Conservation (phyloP, 441 rosid genomes). For the Pelargonium citronellum region DNA sequence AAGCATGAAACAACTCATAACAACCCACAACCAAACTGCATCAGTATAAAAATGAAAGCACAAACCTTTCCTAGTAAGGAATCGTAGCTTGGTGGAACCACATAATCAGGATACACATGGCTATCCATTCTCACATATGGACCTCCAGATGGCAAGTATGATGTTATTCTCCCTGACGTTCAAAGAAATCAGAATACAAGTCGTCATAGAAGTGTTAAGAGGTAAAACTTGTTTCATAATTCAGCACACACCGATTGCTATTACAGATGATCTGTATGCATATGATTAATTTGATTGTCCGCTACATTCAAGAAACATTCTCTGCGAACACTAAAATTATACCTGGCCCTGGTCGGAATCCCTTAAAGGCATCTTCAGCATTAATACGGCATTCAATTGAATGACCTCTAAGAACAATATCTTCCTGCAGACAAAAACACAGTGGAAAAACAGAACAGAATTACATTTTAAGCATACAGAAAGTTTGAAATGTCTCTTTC, state of each 20-base stretch:
- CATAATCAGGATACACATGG: slow-evolving; percentile 89
- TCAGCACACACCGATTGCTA: not conserved
- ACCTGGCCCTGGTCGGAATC: slow-evolving; percentile 98
- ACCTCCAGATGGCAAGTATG: slow-evolving; percentile 95
- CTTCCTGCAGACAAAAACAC: slow-evolving; percentile 52
- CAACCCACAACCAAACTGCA: not conserved
- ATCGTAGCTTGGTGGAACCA: slow-evolving; percentile 97
- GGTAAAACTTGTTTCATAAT: too few species aligned
- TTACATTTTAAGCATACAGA: slow-evolving; percentile 1
- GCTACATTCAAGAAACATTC: not conserved
- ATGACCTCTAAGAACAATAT: slow-evolving; percentile 88
- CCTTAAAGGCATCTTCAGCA: slow-evolving; percentile 94
- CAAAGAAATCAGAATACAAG: too few species aligned
- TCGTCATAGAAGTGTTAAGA: too few species aligned
- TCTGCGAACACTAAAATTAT: slow-evolving; percentile 3
- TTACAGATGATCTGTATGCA: not conserved
- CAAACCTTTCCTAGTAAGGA: slow-evolving; percentile 92
- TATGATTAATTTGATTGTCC: slow-evolving; percentile 9
- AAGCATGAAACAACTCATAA: not conserved
- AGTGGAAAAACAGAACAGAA: slow-evolving; percentile 3
- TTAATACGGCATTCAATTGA: slow-evolving; percentile 98
- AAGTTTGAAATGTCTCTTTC: slow-evolving; percentile 10
- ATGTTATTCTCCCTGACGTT: slow-evolving; percentile 67
- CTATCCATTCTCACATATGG: slow-evolving; percentile 98
- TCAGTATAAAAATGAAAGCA: slow-evolving; percentile 1